phyloP scores from a whole-genome alignment of 257 asterid species.

The Striga asiatica region DNA sequence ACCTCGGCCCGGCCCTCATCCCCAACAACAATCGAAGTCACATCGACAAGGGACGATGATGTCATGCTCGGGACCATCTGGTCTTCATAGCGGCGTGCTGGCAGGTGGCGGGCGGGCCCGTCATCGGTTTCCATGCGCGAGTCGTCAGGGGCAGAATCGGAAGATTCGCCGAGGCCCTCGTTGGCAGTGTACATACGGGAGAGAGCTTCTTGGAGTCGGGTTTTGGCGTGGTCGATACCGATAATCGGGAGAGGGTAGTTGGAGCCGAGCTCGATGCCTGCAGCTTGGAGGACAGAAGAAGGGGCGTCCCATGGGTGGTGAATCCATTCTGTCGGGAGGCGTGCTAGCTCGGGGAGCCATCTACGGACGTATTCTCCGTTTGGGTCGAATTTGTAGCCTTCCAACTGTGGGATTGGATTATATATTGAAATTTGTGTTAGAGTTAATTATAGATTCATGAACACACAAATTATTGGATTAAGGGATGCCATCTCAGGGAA shows the following conservation, averaged over 20 bases:
- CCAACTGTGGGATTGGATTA: too few species aligned
- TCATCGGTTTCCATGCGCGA: conserved; percentile 53
- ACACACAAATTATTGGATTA: too few species aligned
- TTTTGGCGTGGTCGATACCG: conserved; percentile 59
- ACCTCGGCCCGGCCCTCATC: conserved; percentile 67
- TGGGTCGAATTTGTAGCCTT: conserved; percentile 83
- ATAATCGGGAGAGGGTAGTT: conserved; percentile 82
- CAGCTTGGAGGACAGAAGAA: conserved; percentile 80
- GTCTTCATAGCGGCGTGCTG: conserved; percentile 47
- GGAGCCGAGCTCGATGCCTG: conserved; percentile 88
- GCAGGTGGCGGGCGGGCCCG: conserved; percentile 46
- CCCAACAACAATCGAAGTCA: conserved; percentile 40
- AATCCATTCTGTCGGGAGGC: conserved; percentile 90
- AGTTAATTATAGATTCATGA: too few species aligned
- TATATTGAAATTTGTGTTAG: too few species aligned
- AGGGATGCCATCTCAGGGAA: too few species aligned
- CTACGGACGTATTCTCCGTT: conserved; percentile 89
- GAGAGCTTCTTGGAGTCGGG: conserved; percentile 60
- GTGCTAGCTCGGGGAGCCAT: conserved; percentile 92
- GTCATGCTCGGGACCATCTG: conserved; percentile 98
- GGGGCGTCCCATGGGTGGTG: conserved; percentile 96
- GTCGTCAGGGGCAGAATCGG: conserved; percentile 49
- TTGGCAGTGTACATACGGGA: conserved; percentile 79
- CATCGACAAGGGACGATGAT: conserved; percentile 47
- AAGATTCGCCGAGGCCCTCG: conserved; percentile 92